These are phyloP conservation scores for Akanthomyces lecanii DNA, from an alignment of 2,329 filamentous ascomycete species.

Conservation along the genomic window DNA sequence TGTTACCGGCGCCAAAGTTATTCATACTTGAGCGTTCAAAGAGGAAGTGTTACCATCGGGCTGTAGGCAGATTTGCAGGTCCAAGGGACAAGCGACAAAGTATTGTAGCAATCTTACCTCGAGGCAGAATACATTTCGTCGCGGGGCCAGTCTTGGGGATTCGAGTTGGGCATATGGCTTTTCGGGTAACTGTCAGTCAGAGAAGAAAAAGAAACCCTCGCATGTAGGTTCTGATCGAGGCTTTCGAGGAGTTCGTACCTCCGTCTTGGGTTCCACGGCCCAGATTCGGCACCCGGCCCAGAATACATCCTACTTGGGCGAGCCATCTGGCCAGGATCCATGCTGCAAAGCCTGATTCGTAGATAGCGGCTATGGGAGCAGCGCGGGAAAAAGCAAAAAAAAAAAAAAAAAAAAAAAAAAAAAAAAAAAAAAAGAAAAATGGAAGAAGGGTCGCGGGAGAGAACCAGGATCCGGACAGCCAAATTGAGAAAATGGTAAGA, in stretches of 20 bases:
- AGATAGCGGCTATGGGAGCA: neutral
- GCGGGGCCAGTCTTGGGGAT: conserved; percentile 13
- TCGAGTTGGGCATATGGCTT: conserved; percentile 10
- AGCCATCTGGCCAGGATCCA: conserved; percentile 17
- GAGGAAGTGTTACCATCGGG: conserved; percentile 10
- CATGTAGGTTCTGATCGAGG: neutral
- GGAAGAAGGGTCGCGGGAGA: neutral
- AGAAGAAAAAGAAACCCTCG: neutral
- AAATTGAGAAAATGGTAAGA: neutral
- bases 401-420: conserved; percentile 1
- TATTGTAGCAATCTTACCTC: conserved; percentile 12
- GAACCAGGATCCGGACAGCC: neutral
- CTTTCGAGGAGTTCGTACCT: conserved; percentile 14
- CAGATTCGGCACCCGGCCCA: conserved; percentile 13
- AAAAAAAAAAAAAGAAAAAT: neutral
- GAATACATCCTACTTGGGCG: conserved; percentile 16
- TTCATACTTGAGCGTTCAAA: conserved; percentile 7
- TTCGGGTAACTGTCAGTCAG: neutral
- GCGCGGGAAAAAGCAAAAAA: conserved; percentile 6
- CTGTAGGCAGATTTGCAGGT: neutral
- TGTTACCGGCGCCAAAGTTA: conserved; percentile 10
- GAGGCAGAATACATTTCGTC: conserved; percentile 16
- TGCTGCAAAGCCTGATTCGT: conserved; percentile 2
- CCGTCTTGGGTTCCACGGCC: conserved; percentile 18
- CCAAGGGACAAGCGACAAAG: neutral